phyloP scores from a whole-genome alignment of 129 eudicot species.

The Lactuca sativa region DNA sequence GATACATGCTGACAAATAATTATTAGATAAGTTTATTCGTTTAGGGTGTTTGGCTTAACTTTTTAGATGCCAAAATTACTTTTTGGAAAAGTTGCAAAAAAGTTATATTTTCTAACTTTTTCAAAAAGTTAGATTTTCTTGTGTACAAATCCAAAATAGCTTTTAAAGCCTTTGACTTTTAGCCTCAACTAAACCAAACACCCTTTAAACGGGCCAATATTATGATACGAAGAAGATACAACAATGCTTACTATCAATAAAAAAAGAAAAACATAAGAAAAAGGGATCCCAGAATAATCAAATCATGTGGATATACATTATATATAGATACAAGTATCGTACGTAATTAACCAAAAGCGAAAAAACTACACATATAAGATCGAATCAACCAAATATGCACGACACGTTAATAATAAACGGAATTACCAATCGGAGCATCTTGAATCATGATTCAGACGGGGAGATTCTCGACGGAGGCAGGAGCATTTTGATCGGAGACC shows the following conservation, averaged over 20 bases:
- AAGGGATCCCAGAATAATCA: neutral
- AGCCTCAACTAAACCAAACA: too few species aligned
- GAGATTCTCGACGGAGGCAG: conserved; percentile 52
- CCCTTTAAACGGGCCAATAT: neutral
- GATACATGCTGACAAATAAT: neutral
- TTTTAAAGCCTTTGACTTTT: too few species aligned
- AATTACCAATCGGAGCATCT: neutral
- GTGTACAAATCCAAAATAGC: too few species aligned
- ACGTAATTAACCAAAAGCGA: neutral
- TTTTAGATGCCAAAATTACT: too few species aligned
- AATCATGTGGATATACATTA: neutral
- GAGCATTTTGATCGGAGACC: conserved; percentile 20
- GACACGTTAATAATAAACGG: neutral
- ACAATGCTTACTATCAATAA: neutral
- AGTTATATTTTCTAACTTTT: too few species aligned
- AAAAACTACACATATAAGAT: neutral
- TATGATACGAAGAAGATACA: neutral
- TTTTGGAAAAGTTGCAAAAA: too few species aligned
- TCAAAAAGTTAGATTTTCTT: too few species aligned
- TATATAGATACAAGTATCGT: neutral
- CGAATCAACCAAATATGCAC: neutral
- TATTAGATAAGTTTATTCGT: neutral
- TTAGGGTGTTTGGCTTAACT: too few species aligned
- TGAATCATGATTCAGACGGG: conserved; percentile 54
- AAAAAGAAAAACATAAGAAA: neutral